Evolutionary conservation across 192 early-diverging fungal genomes (phyloP), one percentile per base, ranked within the genome.

Genomic region (Backusella circina): DNA sequence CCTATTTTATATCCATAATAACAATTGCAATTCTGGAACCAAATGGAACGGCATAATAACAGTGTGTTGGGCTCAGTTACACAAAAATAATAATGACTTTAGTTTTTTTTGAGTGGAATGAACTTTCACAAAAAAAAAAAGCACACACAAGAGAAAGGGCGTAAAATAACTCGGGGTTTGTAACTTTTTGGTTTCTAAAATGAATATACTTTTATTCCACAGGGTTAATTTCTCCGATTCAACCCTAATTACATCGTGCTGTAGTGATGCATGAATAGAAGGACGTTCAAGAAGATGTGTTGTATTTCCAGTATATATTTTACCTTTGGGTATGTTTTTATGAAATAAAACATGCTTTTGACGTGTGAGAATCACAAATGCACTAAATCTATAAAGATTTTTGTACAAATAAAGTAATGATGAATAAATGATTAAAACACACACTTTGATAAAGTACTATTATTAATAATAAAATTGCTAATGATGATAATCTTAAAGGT

Each of bases 211-310:
- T 28, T 28, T 61, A 61, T 61, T 61, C 26, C 21, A 61, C 26
- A 61, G 54, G 54, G 26, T 61, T 61, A 61, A n/a, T 26, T 61
- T 61, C 54, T 61, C 54, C 54, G 54, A 61, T 61, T 61, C 54
- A 61, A 61, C 54, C 54, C 54, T 61, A 61, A 61, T 28, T 28
- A 61, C 21, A 61, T 28, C 26, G 54, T 28, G 2, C 54, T 61
- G 26, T 61, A 21, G 2, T 61, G 23, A 28, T 61, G 54, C 54
- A 61, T 61, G 54, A 61, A 61, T 26, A 26, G 23, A 61, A 28
- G 26, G 5, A 9, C 54, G 0, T 61, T 61, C 23, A 61, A 28
- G 23, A 61, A 28, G 26, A 57, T 26, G 23, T 26, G 10, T 41
- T 16, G 13, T 12, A 2, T 23, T 57, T 21, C n/a, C n/a, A n/a